Evolutionary conservation across 257 asterid species (phyloP).

Genomic region (Capsicum rhomboideum): DNA sequence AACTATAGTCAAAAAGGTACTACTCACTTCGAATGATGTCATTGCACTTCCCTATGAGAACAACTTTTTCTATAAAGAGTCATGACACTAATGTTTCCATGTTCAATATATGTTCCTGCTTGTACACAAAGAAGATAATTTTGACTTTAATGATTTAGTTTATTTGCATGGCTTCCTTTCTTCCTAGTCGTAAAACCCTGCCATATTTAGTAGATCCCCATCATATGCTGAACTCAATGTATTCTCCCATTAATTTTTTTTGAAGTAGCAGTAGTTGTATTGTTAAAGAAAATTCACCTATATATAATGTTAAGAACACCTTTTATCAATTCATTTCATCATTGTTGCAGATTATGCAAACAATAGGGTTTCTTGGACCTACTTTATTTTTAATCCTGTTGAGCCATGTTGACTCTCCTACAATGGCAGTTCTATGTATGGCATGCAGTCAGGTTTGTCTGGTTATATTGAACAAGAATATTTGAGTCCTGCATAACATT

Average conservation of each 20-base stretch:
- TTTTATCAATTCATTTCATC: background rate
- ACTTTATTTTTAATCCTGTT: constrained; percentile 87
- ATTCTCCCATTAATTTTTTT: background rate
- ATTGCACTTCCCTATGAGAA: background rate
- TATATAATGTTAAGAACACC: background rate
- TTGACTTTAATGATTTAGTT: background rate
- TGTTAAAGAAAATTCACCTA: background rate
- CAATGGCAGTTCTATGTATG: constrained; percentile 84
- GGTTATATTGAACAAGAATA: background rate
- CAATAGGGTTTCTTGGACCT: constrained; percentile 88
- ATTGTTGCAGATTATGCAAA: constrained; percentile 73
- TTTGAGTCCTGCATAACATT: background rate
- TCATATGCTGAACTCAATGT: background rate
- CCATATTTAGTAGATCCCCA: background rate
- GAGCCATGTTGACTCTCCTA: constrained; percentile 86
- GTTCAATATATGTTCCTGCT: background rate
- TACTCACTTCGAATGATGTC: background rate
- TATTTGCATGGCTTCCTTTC: background rate
- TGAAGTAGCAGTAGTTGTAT: background rate
- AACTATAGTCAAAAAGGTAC: constrained; percentile 76
- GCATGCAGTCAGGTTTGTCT: constrained; percentile 81
- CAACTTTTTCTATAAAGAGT: background rate
- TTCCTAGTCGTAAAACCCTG: background rate
- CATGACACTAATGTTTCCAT: background rate
- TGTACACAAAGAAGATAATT: background rate